Evolutionary conservation across 306 rosid genomes (phyloP), one percentile per base, ranked within the genome.

Genomic region (Hippophae gyantsensis): DNA sequence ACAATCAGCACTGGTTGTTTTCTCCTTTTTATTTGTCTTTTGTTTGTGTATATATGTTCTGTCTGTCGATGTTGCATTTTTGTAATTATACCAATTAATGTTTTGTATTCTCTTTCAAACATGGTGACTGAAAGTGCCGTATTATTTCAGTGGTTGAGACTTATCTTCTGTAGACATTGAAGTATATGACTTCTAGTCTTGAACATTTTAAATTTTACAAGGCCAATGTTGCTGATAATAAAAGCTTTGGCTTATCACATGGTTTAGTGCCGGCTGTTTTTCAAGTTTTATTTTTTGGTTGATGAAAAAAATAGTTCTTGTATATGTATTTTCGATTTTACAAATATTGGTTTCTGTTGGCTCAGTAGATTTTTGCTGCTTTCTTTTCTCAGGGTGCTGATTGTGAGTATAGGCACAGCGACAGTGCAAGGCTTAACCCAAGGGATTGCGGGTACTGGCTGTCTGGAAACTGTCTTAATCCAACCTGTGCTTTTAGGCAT

Each of bases 361-460:
- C 14, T 23, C 12, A 51, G 26, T 48, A 43, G n/a, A 11, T 63
- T 63, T 3, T 8, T 63, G 48, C 10, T 43, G 40, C 23, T 10
- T 43, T 66, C 42, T 0, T 32, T 52, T 56, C 41, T 46, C 86
- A 92, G 96, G 98, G 98, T 11, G 53, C 25, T 54, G 96, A 87
- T 49, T 92, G 98, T 57, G 95, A 87, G 87, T 87, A 81, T 72
- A 77, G 96, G 54, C 98, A 87, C 63, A 78, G 79, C 48, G 95
- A 87, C 76, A 75, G 85, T 56, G 93, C 93, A 8, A 85, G 92
- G 79, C 84, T 92, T 40, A 92, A 92, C 60, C 95, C 95, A 3
- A 79, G 90, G 78, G 96, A 83, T 47, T 92, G 96, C 76, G 85
- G 94, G 94, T 92, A 81, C 74, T 83, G 95, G 96, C 61, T 92